These are phyloP conservation scores for Picea abies DNA, from an alignment of 83 land plant species.

Conservation along the genomic window DNA sequence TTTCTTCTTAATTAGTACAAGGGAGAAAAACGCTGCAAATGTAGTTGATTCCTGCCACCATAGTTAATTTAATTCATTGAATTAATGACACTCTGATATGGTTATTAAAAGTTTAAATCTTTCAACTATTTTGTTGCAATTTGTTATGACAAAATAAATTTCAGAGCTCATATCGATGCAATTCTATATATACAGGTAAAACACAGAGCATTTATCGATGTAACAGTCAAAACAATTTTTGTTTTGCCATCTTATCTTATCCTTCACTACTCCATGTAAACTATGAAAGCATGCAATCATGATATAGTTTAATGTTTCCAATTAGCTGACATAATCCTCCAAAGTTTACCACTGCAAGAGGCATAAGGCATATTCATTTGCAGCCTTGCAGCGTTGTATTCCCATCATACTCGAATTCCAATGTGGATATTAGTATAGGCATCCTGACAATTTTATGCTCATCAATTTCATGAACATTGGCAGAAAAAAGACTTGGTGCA, in stretches of 20 bases:
- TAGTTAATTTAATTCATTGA: constrained; percentile 1
- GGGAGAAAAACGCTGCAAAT: neutral
- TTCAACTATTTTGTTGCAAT: neutral
- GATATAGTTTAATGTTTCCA: neutral
- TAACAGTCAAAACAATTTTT: no score
- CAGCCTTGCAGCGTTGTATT: neutral
- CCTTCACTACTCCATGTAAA: constrained; percentile 3
- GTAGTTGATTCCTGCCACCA: neutral
- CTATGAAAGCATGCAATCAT: neutral
- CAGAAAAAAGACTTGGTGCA: no score
- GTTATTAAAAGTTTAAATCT: neutral
- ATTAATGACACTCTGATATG: neutral
- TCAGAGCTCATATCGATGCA: neutral
- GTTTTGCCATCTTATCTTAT: neutral
- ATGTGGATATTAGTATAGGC: neutral
- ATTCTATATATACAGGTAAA: neutral
- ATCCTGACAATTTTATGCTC: neutral
- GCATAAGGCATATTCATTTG: constrained; percentile 9
- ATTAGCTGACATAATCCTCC: neutral
- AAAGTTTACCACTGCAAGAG: constrained; percentile 9
- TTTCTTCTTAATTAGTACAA: neutral
- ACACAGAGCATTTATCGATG: neutral
- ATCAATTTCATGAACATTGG: neutral
- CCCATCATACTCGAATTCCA: neutral
- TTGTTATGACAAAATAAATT: neutral